Base-by-base conservation (phyloP, 2,329 filamentous ascomycete genomes). In the Lasiodiplodia hormozganensis region DNA sequence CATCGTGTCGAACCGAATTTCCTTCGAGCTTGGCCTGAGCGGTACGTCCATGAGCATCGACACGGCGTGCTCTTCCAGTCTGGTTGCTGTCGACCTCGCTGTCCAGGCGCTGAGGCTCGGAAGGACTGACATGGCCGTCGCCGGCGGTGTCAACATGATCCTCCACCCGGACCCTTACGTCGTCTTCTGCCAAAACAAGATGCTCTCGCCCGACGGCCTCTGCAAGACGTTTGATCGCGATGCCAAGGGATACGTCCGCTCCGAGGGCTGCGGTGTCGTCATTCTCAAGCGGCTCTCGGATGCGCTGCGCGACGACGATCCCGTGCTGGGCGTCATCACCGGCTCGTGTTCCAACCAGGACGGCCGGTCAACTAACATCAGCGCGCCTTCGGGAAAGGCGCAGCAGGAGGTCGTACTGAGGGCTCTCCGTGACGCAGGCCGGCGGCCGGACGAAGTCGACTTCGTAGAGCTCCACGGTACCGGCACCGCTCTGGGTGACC, bases 171-270 rank as follows among this genome's bases (percentile, higher is more conserved):
- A 56, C 23, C 23, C 31, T 8, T 56, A 31, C 52, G n/a, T 56
- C 2, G 47, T 51, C 18, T 51, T 51, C 47, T 51, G 47, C n/a
- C 47, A 51, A 12, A 51, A 51, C 47, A 51, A 51, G 18, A 51
- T 51, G 62, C 72, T 79, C 40, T 78, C 74, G 2, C 76, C 77
- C 49, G 74, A 72, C 18, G n/a, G 47, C 11, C 18, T 23, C 18
- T 77, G 72, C 47, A 65, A 70, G 53, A 77, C 75, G 43, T 81
- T 77, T 70, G 88, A 89, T 71, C 74, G 80, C 16, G 81, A 82
- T 4, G 89, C 87, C 21, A 85, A 87, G 69, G 89, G 89, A 1
- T 92, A 91, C 73, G 88, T 85, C 0, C 82, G 88, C 38, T 89
- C 88, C 1, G 89, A 92, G 72, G 89, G 88, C 0, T 81, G 87